phyloP scores from a whole-genome alignment of 495 filamentous ascomycete genomes.

The Trichoderma gamsii region DNA sequence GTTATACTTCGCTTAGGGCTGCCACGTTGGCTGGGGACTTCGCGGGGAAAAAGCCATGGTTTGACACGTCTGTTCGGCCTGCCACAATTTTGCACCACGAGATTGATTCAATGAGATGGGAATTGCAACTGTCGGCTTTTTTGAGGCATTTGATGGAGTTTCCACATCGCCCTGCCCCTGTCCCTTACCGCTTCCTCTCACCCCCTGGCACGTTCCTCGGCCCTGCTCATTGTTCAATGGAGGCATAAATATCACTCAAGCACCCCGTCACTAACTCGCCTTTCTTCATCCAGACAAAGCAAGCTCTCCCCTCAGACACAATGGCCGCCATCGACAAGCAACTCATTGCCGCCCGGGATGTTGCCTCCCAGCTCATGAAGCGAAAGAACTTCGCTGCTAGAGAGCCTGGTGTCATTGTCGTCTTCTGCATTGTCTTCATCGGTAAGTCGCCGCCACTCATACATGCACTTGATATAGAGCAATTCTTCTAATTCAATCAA shows the following conservation, averaged over 20 bases:
- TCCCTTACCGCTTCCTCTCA: conserved; percentile 4
- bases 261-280: neutral
- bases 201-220: neutral
- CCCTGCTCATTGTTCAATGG: neutral
- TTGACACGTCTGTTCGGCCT: neutral
- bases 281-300: conserved; percentile 5
- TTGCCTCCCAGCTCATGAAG: conserved; percentile 37
- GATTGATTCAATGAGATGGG: neutral
- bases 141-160: conserved; percentile 9
- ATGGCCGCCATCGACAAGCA: conserved; percentile 42
- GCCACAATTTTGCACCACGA: neutral
- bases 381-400: conserved; percentile 45
- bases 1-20: neutral
- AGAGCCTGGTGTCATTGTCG: conserved; percentile 52
- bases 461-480: too few species aligned
- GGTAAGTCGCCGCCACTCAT: neutral
- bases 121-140: neutral
- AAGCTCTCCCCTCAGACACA: conserved; percentile 20
- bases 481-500: neutral
- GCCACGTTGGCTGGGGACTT: neutral
- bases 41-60: neutral
- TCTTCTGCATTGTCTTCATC: conserved; percentile 53
- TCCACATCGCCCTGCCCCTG: neutral
- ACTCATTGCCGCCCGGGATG: conserved; percentile 42
- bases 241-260: neutral